A percentile compares a stretch with the other conserved stretches of the same genome.
phyloP scores from a whole-genome alignment of 2,329 filamentous ascomycete genomes.

The Blumeria hordei region DNA sequence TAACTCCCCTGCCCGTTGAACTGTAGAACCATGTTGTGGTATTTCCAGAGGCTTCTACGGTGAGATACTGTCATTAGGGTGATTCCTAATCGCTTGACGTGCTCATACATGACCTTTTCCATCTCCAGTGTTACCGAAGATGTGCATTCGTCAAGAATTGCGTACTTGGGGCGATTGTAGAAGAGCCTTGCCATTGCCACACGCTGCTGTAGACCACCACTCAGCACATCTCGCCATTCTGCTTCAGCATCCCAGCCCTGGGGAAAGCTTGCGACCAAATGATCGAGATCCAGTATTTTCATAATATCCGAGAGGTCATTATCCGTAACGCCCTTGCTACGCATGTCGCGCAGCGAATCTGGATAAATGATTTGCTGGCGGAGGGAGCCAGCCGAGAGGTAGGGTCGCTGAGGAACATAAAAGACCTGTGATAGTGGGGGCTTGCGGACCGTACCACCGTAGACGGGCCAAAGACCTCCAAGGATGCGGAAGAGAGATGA shows the following conservation, averaged over 20 bases:
- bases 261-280: conserved; percentile 52
- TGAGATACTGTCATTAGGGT: conserved; percentile 96
- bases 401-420: conserved; percentile 91
- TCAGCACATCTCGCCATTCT: conserved; percentile 89
- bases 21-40: conserved; percentile 82
- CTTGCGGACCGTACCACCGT: conserved; percentile 80
- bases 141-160: conserved; percentile 93
- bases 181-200: conserved; percentile 92
- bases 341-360: conserved; percentile 70
- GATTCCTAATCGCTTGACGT: conserved; percentile 72
- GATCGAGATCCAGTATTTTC: conserved; percentile 55
- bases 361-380: conserved; percentile 95
- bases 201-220: conserved; percentile 78
- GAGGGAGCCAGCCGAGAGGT: conserved; percentile 75
- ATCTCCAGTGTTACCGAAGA: conserved; percentile 85
- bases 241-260: conserved; percentile 79
- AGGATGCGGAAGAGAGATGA: conserved; percentile 90
- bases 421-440: conserved; percentile 85
- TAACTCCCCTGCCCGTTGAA: conserved; percentile 89
- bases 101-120: conserved; percentile 92
- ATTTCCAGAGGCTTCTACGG: conserved; percentile 80
- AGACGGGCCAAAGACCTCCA: conserved; percentile 90
- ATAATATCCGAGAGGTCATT: conserved; percentile 57
- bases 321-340: conserved; percentile 61
- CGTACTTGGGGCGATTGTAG: conserved; percentile 80